These are phyloP conservation scores for Caryopteris hybrid DNA, from an alignment of 305 asterid species.

Conservation along the genomic window DNA sequence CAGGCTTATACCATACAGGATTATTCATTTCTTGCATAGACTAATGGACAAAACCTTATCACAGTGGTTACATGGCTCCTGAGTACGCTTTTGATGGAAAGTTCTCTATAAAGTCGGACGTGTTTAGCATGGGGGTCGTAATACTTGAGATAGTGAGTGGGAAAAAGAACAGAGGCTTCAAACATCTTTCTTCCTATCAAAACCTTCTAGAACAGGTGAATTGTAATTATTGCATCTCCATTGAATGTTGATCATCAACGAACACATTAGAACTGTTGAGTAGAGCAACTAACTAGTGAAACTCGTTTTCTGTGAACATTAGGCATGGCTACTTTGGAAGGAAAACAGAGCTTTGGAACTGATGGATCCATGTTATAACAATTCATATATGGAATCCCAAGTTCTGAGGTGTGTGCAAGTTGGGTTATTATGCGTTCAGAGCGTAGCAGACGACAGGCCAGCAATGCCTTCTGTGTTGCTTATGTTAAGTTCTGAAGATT, in stretches of 20 bases:
- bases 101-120: conserved; percentile 14
- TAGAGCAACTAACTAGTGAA: background rate
- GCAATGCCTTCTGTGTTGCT: conserved; percentile 14
- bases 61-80: conserved; percentile 31
- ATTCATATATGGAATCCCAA: background rate
- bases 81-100: conserved; percentile 21
- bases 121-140: conserved; percentile 22
- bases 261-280: background rate
- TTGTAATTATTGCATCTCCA: background rate
- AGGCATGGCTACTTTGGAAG: conserved; percentile 25
- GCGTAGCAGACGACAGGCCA: conserved; percentile 13
- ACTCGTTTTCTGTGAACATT: background rate
- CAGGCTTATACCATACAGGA: background rate
- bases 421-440: conserved; percentile 24
- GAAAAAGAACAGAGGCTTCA: conserved; percentile 13
- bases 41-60: background rate
- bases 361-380: background rate
- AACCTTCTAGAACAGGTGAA: conserved; percentile 19
- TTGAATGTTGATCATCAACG: background rate
- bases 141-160: conserved; percentile 25
- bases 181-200: conserved; percentile 1
- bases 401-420: conserved; percentile 22
- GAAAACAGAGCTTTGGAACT: conserved; percentile 12
- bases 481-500: conserved; percentile 13
- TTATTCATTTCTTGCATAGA: background rate